phyloP scores from a whole-genome alignment of 306 rosid species.

The Carpinus fangiana region DNA sequence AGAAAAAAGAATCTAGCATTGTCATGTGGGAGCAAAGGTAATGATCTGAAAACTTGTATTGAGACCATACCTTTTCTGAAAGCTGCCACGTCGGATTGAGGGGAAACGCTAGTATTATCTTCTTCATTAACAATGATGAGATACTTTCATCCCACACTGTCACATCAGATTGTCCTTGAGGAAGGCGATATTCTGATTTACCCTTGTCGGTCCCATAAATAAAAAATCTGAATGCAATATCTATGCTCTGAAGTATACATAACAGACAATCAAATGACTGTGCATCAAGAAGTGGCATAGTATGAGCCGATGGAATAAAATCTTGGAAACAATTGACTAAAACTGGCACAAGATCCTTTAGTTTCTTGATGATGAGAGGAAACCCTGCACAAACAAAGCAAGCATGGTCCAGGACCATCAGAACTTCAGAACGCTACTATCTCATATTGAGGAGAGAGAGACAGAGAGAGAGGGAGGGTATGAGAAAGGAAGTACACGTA shows the following conservation, averaged over 20 bases:
- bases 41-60: background rate
- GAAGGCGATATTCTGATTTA: conserved; percentile 39
- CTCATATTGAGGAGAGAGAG: background rate
- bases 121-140: conserved; percentile 59
- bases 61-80: conserved; percentile 59
- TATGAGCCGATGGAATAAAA: conserved; percentile 46
- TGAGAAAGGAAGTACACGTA: background rate
- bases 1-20: background rate
- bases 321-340: conserved; percentile 73
- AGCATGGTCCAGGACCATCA: conserved; percentile 34
- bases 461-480: background rate
- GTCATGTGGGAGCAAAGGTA: background rate
- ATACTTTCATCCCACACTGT: conserved; percentile 45
- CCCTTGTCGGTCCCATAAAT: conserved; percentile 39
- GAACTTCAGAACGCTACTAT: conserved; percentile 8
- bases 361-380: conserved; percentile 48
- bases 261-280: conserved; percentile 69
- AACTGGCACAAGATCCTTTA: conserved; percentile 64
- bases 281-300: conserved; percentile 45
- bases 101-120: conserved; percentile 62
- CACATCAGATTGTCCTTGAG: conserved; percentile 37
- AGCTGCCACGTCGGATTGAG: conserved; percentile 45
- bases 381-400: conserved; percentile 48
- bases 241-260: conserved; percentile 63
- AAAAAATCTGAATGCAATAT: conserved; percentile 57